A percentile compares a stretch with the other conserved stretches of the same genome.
These are phyloP conservation scores for Starmerella scarabaei DNA, from an alignment of 805 yeast genomes.

Conservation along the genomic window DNA sequence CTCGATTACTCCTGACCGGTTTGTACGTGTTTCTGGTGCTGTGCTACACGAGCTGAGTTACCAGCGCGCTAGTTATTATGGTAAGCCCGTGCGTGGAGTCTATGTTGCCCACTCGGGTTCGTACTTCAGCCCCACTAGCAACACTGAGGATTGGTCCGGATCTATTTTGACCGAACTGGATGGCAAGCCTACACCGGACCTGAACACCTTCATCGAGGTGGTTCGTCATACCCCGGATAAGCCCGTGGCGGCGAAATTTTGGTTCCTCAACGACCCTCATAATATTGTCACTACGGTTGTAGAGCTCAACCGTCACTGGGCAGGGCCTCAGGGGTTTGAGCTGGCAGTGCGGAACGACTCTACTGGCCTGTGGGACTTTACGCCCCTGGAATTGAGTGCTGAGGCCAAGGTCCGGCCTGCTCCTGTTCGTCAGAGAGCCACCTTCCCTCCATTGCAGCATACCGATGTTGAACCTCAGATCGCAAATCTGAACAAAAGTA, in stretches of 20 bases:
- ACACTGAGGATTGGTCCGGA: slow-evolving; percentile 31
- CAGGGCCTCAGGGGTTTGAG: slow-evolving; percentile 40
- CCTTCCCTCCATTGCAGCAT: slow-evolving; percentile 29
- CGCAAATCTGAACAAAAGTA: slow-evolving; percentile 20
- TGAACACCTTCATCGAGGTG: slow-evolving; percentile 65
- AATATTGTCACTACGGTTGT: slow-evolving; percentile 54
- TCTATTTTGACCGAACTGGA: slow-evolving; percentile 75
- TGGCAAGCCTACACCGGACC: slow-evolving; percentile 56
- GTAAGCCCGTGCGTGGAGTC: slow-evolving; percentile 76
- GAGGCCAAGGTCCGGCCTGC: slow-evolving; percentile 34
- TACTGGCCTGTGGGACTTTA: slow-evolving; percentile 48
- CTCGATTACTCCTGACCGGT: slow-evolving; percentile 67
- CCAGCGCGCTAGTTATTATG: slow-evolving; percentile 75
- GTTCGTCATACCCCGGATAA: slow-evolving; percentile 69
- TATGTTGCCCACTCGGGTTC: slow-evolving; percentile 67
- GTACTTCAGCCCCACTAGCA: slow-evolving; percentile 38
- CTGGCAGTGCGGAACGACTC: slow-evolving; percentile 47
- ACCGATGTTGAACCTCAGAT: slow-evolving; percentile 41
- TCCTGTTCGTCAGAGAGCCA: slow-evolving; percentile 48
- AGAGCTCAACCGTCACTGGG: slow-evolving; percentile 77
- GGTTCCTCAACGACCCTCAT: slow-evolving; percentile 72
- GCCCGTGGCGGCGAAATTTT: slow-evolving; percentile 55
- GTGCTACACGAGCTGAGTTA: slow-evolving; percentile 75
- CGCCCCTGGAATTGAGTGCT: slow-evolving; percentile 40
- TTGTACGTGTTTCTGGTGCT: slow-evolving; percentile 74